phyloP scores from a whole-genome alignment of 2,329 filamentous ascomycete genomes.

The Fusarium redolens region DNA sequence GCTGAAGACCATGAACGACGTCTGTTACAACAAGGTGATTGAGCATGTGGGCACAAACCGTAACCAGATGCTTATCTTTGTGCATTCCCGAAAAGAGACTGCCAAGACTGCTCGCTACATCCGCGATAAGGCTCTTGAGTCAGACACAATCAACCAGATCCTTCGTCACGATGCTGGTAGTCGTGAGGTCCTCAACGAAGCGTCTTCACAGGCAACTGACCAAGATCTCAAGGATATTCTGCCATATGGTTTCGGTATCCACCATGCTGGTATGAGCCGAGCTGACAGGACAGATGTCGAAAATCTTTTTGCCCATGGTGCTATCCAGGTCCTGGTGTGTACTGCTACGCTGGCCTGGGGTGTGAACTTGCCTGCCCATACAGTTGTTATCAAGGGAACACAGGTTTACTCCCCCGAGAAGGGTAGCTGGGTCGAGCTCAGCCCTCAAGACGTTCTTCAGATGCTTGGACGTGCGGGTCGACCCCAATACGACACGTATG shows the following conservation, averaged over 20 bases:
- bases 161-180: conserved; percentile 92
- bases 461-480: conserved; percentile 98
- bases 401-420: conserved; percentile 98
- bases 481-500: conserved; percentile 96
- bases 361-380: conserved; percentile 97
- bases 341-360: conserved; percentile 99
- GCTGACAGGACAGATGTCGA: conserved; percentile 96
- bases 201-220: conserved; percentile 84
- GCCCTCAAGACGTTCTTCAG: conserved; percentile 96
- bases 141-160: conserved; percentile 97
- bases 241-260: conserved; percentile 97
- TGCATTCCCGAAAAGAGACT: conserved; percentile 97
- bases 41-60: conserved; percentile 93
- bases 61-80: conserved; percentile 99
- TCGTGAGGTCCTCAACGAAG: conserved; percentile 86
- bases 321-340: conserved; percentile 94
- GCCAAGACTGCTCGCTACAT: conserved; percentile 97
- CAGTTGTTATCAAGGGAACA: conserved; percentile 98
- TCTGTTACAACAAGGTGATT: conserved; percentile 96
- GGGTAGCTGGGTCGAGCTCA: conserved; percentile 97
- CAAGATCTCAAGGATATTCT: conserved; percentile 91
- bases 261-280: conserved; percentile 96
- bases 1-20: conserved; percentile 98
- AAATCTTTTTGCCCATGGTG: conserved; percentile 90
- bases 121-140: conserved; percentile 94